Base-by-base conservation (phyloP, 768 basidiomycete species). In the Melanogaster broomeanus region DNA sequence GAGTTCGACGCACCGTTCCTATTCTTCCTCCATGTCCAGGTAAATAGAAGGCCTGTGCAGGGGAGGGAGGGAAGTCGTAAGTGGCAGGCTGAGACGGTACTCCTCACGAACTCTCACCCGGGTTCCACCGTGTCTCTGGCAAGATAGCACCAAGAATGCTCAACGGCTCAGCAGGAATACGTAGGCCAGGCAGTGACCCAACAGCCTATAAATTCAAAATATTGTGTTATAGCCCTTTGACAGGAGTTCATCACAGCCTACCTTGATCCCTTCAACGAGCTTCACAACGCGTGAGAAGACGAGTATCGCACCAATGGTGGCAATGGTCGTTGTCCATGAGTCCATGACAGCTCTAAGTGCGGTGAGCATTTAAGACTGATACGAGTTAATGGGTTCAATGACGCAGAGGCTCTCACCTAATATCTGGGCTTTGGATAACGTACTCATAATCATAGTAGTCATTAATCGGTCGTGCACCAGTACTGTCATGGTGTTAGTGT, bases 311-410 rank as follows among this genome's bases (percentile, higher is more conserved):
- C 25, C 41, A 12, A 62, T 27, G 2, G 40, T 27, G 27, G 30
- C 24, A 12, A 52, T 11, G 15, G 34, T 4, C 4, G 55, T 42
- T 10, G 51, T 38, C 51, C 59, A 60, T 12, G 58, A 49, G 30
- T 76, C 81, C 83, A 61, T 84, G 80, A 11, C 84, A 49, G 5
- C 12, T 33, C 49, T 51, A 22, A 24, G 11, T 34, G 33, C 33
- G 12, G 4, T 34, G 33, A 34, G 33, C 83, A 40, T 83, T 81
- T 35, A 84, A 77, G 19, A 86, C n/a, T n/a, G n/a, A n/a, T n/a
- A n/a, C n/a, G n/a, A n/a, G n/a, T n/a, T n/a, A n/a, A n/a, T n/a
- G n/a, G n/a, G n/a, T n/a, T n/a, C n/a, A n/a, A n/a, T n/a, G n/a
- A n/a, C n/a, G n/a, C n/a, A n/a, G n/a, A n/a, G n/a, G n/a, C n/a